A percentile compares a stretch with the other conserved stretches of the same genome.
Evolutionary conservation across 139 green algal species (phyloP).

Genomic region (Chlamydomonas urium): DNA sequence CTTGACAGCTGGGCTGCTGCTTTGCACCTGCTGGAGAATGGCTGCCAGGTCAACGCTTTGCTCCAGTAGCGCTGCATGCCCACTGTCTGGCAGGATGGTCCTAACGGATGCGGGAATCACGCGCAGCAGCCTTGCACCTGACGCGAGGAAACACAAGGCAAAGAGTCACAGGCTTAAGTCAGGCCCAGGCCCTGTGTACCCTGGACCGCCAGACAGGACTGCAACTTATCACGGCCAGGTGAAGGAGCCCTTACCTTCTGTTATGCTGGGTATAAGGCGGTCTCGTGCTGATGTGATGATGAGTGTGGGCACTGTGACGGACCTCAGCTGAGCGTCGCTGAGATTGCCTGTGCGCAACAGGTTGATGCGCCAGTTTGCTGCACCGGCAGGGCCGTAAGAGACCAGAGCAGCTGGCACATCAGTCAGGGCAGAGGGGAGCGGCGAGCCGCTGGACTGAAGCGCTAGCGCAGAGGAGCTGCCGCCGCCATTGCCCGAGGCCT

Average conservation of each 20-base stretch:
- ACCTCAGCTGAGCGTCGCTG: neutral
- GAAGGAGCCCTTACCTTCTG: conserved; percentile 39
- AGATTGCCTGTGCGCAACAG: conserved; percentile 37
- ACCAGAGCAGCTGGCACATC: neutral
- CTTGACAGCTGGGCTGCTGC: no score
- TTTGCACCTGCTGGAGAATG: conserved; percentile 21
- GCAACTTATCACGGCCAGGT: neutral
- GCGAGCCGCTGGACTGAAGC: neutral
- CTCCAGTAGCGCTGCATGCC: conserved; percentile 68
- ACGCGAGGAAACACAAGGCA: no score
- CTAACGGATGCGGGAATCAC: conserved; percentile 40
- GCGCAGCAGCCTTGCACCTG: conserved; percentile 43
- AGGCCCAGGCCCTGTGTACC: no score
- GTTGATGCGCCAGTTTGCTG: conserved; percentile 54
- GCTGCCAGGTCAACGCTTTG: conserved; percentile 25
- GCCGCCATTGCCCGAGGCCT: no score
- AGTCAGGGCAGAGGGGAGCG: neutral
- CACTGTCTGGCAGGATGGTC: conserved; percentile 55
- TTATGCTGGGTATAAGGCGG: conserved; percentile 54
- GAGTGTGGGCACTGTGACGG: conserved; percentile 22
- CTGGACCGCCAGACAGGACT: no score
- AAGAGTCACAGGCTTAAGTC: no score
- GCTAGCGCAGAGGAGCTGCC: no score
- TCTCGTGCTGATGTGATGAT: conserved; percentile 49
- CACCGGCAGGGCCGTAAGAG: conserved; percentile 26